Percentiles rank a stretch among this genome's conserved stretches.
Evolutionary conservation across 805 yeast genomes (phyloP).

Genomic region (Suhomyces sp.): DNA sequence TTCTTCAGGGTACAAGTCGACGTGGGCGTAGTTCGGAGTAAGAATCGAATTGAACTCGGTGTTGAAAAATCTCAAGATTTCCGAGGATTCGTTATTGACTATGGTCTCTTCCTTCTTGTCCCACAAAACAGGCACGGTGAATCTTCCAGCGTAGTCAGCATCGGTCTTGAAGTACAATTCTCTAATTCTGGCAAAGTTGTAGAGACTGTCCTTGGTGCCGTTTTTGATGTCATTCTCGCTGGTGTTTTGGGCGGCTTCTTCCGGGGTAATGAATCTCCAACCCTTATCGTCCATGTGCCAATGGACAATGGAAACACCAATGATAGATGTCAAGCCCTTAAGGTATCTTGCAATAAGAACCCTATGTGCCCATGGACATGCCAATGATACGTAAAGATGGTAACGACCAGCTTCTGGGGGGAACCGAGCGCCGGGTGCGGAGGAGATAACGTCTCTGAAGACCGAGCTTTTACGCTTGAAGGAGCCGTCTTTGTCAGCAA

Average conservation of each 20-base stretch:
- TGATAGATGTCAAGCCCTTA: slow-evolving; percentile 62
- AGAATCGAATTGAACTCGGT: slow-evolving; percentile 65
- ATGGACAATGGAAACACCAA: slow-evolving; percentile 77
- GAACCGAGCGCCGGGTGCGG: slow-evolving; percentile 56
- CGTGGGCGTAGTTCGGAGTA: slow-evolving; percentile 43
- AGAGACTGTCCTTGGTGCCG: slow-evolving; percentile 45
- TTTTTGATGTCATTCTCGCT: slow-evolving; percentile 51
- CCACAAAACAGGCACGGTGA: slow-evolving; percentile 93
- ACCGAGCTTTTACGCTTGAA: slow-evolving; percentile 50
- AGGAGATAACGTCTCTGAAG: slow-evolving; percentile 66
- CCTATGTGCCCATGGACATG: slow-evolving; percentile 97
- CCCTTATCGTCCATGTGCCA: slow-evolving; percentile 88
- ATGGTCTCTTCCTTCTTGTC: slow-evolving; percentile 79
- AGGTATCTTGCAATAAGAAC: slow-evolving; percentile 68
- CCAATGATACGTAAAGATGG: slow-evolving; percentile 80
- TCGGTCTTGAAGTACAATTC: slow-evolving; percentile 75
- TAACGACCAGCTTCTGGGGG: slow-evolving; percentile 78
- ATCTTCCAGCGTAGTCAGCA: slow-evolving; percentile 75
- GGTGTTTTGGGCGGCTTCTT: slow-evolving; percentile 41
- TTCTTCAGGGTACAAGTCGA: slow-evolving; percentile 62
- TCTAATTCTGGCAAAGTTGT: slow-evolving; percentile 57
- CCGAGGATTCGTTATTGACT: slow-evolving; percentile 89
- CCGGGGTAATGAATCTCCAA: slow-evolving; percentile 72
- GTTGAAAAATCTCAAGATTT: slow-evolving; percentile 81
- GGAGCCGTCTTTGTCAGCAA: slow-evolving; percentile 53